Base-by-base conservation (phyloP, 495 filamentous ascomycete species). In the Penicillium coffeae region DNA sequence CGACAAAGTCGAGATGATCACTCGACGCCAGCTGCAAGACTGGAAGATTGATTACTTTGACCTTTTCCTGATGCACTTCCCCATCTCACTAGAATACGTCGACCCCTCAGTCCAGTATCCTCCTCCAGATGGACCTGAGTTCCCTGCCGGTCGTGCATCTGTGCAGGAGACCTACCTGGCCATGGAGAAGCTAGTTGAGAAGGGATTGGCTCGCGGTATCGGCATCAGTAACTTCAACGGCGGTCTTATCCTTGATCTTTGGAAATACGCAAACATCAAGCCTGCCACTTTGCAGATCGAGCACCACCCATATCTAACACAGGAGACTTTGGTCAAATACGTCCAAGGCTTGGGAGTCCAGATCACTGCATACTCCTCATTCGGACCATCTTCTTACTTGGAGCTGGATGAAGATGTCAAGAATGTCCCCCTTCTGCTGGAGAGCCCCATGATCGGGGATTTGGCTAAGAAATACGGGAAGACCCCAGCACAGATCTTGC, bases 301-400 rank as follows among this genome's bases (percentile, higher is more conserved):
- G 76, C 90, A 94, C 72, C 90, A 96, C 74, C 90, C 90, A 8
- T 95, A 89, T 80, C 82, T 95, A 45, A 80, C 83, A 22, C 90
- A 95, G 77, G 65, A 71, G 51, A 77, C 81, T 40, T 80, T 96
- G 22, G 59, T 95, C 47, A 70, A 82, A 54, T 81, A 87, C 20
- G 82, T 80, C 55, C 76, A 87, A 72, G 63, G 63, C 30, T 73
- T 91, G 65, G 81, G 80, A 45, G 89, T 96, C 53, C 77, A 79
- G 39, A 77, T 96, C 36, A 95, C 89, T 3, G 90, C 86, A 13
- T 96, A 94, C 75, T 90, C 85, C 12, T 88, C 85, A 25, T 95
- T 96, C 57, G 90, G 90, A 32, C 88, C 90, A 4, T 74, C 80
- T 58, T 83, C 77, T 41, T 95, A 92, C 77, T 56, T 85, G 25